Conservation (phyloP, 1,284 basidiomycete genomes). For the Rhodofomes roseus region DNA sequence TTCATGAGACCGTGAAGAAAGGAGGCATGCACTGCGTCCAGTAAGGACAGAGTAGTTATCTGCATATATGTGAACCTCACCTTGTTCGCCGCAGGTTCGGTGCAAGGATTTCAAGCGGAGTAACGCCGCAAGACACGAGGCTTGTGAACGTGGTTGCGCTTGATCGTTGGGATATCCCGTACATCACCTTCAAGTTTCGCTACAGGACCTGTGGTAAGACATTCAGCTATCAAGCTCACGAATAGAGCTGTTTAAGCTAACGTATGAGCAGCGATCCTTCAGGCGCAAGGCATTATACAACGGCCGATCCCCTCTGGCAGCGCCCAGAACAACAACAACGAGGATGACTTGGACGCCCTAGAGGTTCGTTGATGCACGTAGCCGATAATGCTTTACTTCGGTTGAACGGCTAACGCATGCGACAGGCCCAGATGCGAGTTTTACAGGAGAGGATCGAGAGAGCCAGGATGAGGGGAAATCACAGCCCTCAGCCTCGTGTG, state of each 20-base stretch:
- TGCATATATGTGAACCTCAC: too few relatives aligned
- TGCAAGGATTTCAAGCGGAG: too few relatives aligned
- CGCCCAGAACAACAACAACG: too few relatives aligned
- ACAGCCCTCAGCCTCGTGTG: neutral
- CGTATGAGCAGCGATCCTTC: slow-evolving; percentile 6
- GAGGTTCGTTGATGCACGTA: neutral
- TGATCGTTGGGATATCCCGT: neutral
- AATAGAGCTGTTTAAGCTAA: too few relatives aligned
- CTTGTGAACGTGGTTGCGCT: neutral
- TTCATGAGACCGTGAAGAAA: slow-evolving; percentile 23
- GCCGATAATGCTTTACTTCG: too few relatives aligned
- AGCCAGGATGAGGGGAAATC: neutral
- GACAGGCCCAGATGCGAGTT: neutral
- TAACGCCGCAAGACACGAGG: too few relatives aligned
- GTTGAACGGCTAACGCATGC: too few relatives aligned
- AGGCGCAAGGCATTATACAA: slow-evolving; percentile 13
- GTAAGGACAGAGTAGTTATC: too few relatives aligned
- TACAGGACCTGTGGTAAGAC: neutral
- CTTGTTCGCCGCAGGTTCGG: neutral
- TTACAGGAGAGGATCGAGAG: neutral
- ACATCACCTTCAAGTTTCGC: neutral
- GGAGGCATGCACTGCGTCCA: slow-evolving; percentile 6
- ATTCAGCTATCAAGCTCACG: neutral
- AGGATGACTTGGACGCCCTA: neutral
- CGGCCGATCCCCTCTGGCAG: too few relatives aligned